Evolutionary conservation across 345 rosid genomes (phyloP), one percentile per base, ranked within the genome.

Genomic region (Moringa oleifera): DNA sequence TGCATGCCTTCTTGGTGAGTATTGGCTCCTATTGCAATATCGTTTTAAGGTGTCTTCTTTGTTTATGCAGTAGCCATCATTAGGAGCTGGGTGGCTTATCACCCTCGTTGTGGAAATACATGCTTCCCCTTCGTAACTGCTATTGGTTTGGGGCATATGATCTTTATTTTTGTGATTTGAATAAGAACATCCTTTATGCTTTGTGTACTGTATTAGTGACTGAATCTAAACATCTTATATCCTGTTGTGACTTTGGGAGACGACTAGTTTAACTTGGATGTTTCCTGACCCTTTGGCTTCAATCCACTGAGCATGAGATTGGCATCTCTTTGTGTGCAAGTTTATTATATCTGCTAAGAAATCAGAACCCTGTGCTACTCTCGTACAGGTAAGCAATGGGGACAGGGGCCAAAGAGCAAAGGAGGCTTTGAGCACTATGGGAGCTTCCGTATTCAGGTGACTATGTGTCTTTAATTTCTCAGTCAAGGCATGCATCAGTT

Each of bases 361-460:
- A 41, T 41, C 12, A 41, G 1, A 41, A 4, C 12, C 47, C 47
- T 41, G 9, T 41, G 12, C 47, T 9, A 16, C 47, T 36, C 24
- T 41, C 55, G 52, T 74, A 65, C 84, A 93, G 99, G 87, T 88
- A 63, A 80, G 86, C 70, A 72, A 66, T 55, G 99, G 99, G 49
- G 77, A 82, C 70, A 77, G 87, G 72, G 80, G 78, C 64, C 83
- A 88, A 73, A 73, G 97, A 70, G 79, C 83, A 61, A 81, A 75
- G 75, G 79, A 70, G 69, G 95, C 99, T 68, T 75, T 94, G 53
- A 68, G 84, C 73, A 90, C 99, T 63, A 88, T 94, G 91, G 99
- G 99, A 58, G 97, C 90, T 71, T 94, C 99, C 13, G 97, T 94
- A 45, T 94, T 94, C 88, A 94, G 99, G 99, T 90, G 66, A 63